Evolutionary conservation across 148 eudicot genomes (phyloP).

Genomic region (Rhododendron williamsianum): DNA sequence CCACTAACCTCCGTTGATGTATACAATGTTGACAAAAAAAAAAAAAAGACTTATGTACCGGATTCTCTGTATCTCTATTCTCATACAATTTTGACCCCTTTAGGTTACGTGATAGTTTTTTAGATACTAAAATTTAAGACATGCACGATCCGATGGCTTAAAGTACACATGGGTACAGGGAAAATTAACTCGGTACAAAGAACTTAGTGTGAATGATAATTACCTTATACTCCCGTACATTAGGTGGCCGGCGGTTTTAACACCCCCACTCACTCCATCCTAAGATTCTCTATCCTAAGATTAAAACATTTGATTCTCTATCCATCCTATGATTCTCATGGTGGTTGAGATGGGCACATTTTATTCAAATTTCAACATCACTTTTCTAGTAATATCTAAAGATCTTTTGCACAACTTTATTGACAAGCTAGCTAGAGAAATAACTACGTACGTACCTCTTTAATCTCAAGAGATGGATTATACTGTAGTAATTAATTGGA

Average conservation of each 20-base stretch:
- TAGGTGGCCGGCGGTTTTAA: neutral
- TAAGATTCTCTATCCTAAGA: neutral
- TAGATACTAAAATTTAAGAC: too few species aligned
- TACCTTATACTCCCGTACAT: neutral
- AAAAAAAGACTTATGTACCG: too few species aligned
- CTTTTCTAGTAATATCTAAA: neutral
- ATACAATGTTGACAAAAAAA: too few species aligned
- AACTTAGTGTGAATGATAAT: neutral
- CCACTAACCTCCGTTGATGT: too few species aligned
- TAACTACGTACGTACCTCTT: neutral
- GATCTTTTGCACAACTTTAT: neutral
- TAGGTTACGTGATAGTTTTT: too few species aligned
- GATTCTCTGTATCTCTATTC: too few species aligned
- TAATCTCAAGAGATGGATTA: neutral
- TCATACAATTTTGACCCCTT: too few species aligned
- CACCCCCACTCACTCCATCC: too few species aligned
- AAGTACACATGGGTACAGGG: too few species aligned
- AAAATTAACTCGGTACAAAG: too few species aligned
- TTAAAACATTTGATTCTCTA: neutral
- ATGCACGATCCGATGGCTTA: too few species aligned
- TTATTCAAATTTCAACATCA: neutral
- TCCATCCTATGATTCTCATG: slow-evolving; percentile 4
- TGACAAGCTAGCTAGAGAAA: neutral
- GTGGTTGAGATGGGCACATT: neutral
- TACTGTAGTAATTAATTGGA: neutral